phyloP scores from a whole-genome alignment of 495 filamentous ascomycete genomes.

The Amorphotheca resinae region DNA sequence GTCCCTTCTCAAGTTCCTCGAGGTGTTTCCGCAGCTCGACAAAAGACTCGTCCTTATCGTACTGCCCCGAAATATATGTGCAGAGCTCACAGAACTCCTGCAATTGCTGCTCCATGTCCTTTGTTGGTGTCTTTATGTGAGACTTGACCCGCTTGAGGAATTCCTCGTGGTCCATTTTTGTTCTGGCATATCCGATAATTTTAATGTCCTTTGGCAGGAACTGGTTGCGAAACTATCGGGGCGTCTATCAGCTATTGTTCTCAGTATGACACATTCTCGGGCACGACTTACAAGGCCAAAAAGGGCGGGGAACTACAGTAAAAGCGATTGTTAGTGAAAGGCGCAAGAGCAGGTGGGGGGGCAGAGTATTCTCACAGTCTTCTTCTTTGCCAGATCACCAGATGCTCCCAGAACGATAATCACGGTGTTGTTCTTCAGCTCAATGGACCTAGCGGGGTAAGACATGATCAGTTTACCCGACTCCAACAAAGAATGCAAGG shows the following conservation, averaged over 20 bases:
- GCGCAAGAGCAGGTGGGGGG: slow-evolving; percentile 6
- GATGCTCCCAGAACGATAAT: slow-evolving; percentile 97
- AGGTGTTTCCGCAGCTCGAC: slow-evolving; percentile 77
- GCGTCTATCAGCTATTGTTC: slow-evolving; percentile 20
- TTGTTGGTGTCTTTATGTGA: slow-evolving; percentile 97
- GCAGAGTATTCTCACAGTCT: slow-evolving; percentile 80
- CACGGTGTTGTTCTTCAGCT: slow-evolving; percentile 97
- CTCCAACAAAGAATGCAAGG: slow-evolving; percentile 2
- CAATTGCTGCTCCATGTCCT: slow-evolving; percentile 92
- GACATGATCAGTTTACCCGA: slow-evolving; percentile 11
- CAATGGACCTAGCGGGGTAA: slow-evolving; percentile 47
- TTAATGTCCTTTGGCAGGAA: slow-evolving; percentile 96
- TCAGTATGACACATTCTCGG: slow-evolving; percentile 5
- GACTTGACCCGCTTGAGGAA: slow-evolving; percentile 88
- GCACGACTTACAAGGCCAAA: slow-evolving; percentile 79
- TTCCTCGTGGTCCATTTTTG: slow-evolving; percentile 97
- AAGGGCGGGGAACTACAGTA: slow-evolving; percentile 83
- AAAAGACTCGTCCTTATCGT: slow-evolving; percentile 95
- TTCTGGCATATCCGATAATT: slow-evolving; percentile 98
- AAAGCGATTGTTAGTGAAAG: slow-evolving; percentile 15
- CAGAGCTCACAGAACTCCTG: slow-evolving; percentile 78
- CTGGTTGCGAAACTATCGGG: slow-evolving; percentile 79
- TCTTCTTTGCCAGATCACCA: slow-evolving; percentile 98
- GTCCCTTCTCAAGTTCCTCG: slow-evolving; percentile 71
- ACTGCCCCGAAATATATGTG: slow-evolving; percentile 91